Base-by-base conservation (phyloP, 2,329 filamentous ascomycete species). In the Pleurostoma richardsiae region DNA sequence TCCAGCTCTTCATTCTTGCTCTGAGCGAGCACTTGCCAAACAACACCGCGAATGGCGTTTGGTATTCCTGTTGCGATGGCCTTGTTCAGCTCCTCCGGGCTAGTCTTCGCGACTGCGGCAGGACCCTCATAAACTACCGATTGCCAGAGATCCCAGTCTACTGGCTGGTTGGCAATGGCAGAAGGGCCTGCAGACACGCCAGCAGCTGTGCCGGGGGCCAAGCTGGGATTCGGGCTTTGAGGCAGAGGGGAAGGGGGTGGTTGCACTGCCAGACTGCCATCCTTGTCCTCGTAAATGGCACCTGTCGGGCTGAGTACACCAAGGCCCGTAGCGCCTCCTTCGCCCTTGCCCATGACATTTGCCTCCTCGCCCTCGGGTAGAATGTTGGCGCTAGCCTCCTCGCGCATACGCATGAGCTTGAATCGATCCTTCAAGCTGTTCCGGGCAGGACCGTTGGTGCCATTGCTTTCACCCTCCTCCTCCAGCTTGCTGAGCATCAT, bases 131-230 rank as follows among this genome's bases (percentile, higher is more conserved):
- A 95, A 31, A 99, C 94, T 4, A 99, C 86, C 28, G 87, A 83
- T 63, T 99, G 92, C 94, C 94, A 99, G 38, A 99, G 71, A 65
- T 99, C 94, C 94, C 94, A 99, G 62, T 99, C 90, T n/a, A 99
- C 94, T 28, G 88, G 85, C 11, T 76, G 73, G 58, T 91, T 88
- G 10, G 71, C 69, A 52, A 84, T 76, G 27, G 83, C 82, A 3
- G 88, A 85, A 6, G 86, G 87, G 1, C 88, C 88, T 27, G 85
- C 83, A 28, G 85, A 85, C 39, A 91, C 82, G 5, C 92, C 91
- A 8, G 89, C 85, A 6, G 86, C 90, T 2, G 91, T 96, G 2
- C 91, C 91, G 0, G 91, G 91, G 1, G 90, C 84, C 40, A 96
- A 72, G 47, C 77, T 82, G 4, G 78, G 76, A 55, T 89, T 88